phyloP scores from a whole-genome alignment of 352 stramenopile species.

The Phytophthora tubulina region DNA sequence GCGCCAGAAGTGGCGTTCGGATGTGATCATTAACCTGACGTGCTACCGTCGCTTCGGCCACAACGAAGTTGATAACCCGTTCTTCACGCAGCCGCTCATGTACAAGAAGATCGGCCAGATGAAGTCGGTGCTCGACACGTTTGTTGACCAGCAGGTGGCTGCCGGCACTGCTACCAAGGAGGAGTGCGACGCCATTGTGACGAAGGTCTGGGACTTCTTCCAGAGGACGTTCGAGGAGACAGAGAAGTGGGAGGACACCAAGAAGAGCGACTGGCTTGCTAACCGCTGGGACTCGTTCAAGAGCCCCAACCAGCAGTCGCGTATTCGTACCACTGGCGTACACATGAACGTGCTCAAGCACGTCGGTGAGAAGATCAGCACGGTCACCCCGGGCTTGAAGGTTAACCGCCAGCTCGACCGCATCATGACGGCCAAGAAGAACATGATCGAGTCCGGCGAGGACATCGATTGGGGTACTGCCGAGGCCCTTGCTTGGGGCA shows the following conservation, averaged over 20 bases:
- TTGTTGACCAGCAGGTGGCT: constrained; percentile 72
- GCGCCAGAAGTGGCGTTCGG: constrained; percentile 78
- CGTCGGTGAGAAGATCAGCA: constrained; percentile 90
- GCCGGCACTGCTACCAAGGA: constrained; percentile 70
- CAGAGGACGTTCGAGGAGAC: constrained; percentile 93
- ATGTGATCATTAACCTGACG: constrained; percentile 98
- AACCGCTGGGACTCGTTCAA: constrained; percentile 97
- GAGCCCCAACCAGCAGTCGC: constrained; percentile 93
- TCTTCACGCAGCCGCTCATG: constrained; percentile 98
- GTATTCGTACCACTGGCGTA: constrained; percentile 94
- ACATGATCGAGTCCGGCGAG: constrained; percentile 79
- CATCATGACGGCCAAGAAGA: constrained; percentile 91
- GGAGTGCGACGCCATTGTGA: constrained; percentile 87
- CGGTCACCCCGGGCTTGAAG: constrained; percentile 89
- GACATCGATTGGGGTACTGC: constrained; percentile 98
- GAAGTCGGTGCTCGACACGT: constrained; percentile 93
- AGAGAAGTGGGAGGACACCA: constrained; percentile 93
- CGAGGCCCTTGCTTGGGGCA: constrained; percentile 96
- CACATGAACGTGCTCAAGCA: constrained; percentile 92
- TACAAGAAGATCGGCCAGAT: constrained; percentile 96
- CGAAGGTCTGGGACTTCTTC: constrained; percentile 92
- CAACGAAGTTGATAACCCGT: constrained; percentile 98
- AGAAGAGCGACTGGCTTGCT: constrained; percentile 96
- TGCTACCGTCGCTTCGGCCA: constrained; percentile 98
- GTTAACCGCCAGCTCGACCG: constrained; percentile 95